Evolutionary conservation across 2,329 filamentous ascomycete genomes (phyloP), one percentile per base, ranked within the genome.

Genomic region (Pseudogymnoascus sp.): DNA sequence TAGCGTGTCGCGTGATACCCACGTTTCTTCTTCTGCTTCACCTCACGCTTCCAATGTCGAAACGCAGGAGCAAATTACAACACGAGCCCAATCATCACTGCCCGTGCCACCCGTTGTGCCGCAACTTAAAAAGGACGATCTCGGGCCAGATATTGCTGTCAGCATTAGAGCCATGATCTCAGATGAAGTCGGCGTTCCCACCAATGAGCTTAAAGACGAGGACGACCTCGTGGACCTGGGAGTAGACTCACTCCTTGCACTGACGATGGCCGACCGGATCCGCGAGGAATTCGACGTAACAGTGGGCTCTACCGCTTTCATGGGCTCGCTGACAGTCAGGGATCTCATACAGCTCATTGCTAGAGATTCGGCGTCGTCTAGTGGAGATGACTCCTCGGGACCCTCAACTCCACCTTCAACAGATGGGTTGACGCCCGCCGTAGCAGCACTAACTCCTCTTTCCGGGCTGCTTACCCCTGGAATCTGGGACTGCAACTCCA

Each of bases 1-100:
- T 77, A 81, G 85, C 68, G 82, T 90, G 73, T 76, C 90, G 66
- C 86, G 87, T 62, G 86, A 86, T 1, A 78, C 80, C 56, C 83
- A 82, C 65, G 75, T 73, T 28, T 28, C 26, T 40, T 73, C 75
- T 24, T 74, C 33, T 35, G 70, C 76, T 43, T 66, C 73, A 22
- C 68, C 75, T 5, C 70, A 77, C 24, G 66, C 74, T 60, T 71
- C 75, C 50, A 69, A 74, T 60, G 65, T 74, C 33, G 74, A 78
- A 66, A 74, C 77, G 22, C 67, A 72, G 3, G 69, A 73, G 6
- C 64, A 73, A 12, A 65, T 68, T 12, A 65, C 70, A 7, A 64
- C 68, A 37, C 74, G 73, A 67, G 67, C 70, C 22, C 65, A 71
- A 0, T 62, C 73, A 26, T 66, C 73, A 16, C 16, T 26, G 11